Percentiles rank a stretch among this genome's conserved stretches.
phyloP scores from a whole-genome alignment of 768 basidiomycete species.

The Leccinum ochraceum region DNA sequence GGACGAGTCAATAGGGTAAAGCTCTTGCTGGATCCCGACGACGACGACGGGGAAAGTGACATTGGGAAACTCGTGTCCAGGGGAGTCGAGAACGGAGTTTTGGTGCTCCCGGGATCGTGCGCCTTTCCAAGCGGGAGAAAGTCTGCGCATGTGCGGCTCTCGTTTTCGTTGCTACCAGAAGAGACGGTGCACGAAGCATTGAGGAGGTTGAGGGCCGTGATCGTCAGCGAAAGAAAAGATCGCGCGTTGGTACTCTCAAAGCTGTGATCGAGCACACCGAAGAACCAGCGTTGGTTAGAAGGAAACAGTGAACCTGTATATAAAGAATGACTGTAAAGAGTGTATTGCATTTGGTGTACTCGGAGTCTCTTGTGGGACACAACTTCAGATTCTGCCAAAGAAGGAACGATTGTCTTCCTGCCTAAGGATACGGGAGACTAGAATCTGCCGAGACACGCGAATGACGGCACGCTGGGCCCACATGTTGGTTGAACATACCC shows the following conservation, averaged over 20 bases:
- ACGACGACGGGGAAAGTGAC: constrained; percentile 45
- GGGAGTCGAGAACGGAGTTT: constrained; percentile 72
- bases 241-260: background rate
- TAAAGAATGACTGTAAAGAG: no score
- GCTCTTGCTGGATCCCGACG: constrained; percentile 43
- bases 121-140: constrained; percentile 70
- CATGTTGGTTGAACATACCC: no score
- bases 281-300: no score
- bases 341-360: no score
- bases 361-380: no score
- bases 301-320: no score
- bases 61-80: constrained; percentile 64
- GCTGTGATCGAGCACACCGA: no score
- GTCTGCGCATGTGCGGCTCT: constrained; percentile 70
- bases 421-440: no score
- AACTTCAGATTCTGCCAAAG: no score
- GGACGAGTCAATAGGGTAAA: constrained; percentile 51
- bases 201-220: constrained; percentile 47
- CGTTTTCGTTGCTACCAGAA: constrained; percentile 61
- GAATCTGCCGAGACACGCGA: no score
- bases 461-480: no score
- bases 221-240: constrained; percentile 19
- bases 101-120: constrained; percentile 78
- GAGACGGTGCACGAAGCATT: constrained; percentile 71
- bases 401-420: no score